phyloP scores from a whole-genome alignment of 768 basidiomycete species.

The Rossbeevera mucosa region DNA sequence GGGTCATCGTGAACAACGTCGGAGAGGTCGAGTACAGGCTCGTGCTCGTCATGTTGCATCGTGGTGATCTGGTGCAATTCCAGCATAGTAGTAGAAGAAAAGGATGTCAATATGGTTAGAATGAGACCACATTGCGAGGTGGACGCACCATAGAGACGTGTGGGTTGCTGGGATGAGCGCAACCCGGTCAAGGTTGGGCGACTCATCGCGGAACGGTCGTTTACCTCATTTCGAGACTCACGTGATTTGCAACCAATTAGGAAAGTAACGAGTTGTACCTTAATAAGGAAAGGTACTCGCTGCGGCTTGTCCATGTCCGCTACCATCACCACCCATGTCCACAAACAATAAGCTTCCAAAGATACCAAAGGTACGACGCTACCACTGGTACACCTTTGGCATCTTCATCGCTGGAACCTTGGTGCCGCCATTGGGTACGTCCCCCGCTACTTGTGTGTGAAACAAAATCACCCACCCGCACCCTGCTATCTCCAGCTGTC shows the following conservation, averaged over 20 bases:
- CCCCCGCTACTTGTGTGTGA: neutral
- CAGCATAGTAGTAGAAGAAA: neutral
- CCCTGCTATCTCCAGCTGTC: conserved; percentile 56
- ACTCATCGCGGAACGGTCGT: conserved; percentile 6
- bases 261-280: conserved; percentile 5
- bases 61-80: conserved; percentile 13
- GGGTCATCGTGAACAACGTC: conserved; percentile 83
- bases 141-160: conserved; percentile 17
- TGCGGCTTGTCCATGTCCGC: conserved; percentile 6
- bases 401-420: conserved; percentile 88
- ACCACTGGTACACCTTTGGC: conserved; percentile 78
- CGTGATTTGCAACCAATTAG: conserved; percentile 13
- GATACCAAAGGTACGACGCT: conserved; percentile 52
- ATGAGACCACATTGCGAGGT: neutral
- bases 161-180: conserved; percentile 18
- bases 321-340: conserved; percentile 22
- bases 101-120: neutral
- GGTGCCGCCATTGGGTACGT: conserved; percentile 83
- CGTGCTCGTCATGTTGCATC: conserved; percentile 55
- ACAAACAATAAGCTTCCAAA: conserved; percentile 49
- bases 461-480: conserved; percentile 6
- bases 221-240: conserved; percentile 28
- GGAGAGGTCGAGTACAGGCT: conserved; percentile 65
- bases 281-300: conserved; percentile 4
- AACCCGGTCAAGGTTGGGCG: conserved; percentile 16